Conservation (phyloP, 495 filamentous ascomycete genomes). For the Elaphomyces granulatus region DNA sequence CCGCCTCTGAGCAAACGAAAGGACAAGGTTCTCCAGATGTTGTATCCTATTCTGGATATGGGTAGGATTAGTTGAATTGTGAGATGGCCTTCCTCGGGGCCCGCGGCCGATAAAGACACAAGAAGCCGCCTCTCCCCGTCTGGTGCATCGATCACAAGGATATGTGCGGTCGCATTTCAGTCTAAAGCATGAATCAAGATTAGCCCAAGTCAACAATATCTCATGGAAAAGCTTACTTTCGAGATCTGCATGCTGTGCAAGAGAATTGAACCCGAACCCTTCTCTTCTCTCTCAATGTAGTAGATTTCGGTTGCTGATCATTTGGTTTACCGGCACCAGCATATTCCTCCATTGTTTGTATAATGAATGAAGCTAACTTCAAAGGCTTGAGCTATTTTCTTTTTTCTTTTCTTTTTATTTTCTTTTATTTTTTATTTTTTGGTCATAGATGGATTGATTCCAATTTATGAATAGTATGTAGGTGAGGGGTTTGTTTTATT, state of each 20-base stretch:
- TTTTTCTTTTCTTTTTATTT: too few relatives aligned
- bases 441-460: too few relatives aligned
- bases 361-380: too few relatives aligned
- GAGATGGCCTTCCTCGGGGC: conserved; percentile 19
- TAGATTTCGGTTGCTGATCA: too few relatives aligned
- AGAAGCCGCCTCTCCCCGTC: conserved; percentile 26
- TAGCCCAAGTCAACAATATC: conserved; percentile 1
- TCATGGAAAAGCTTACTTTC: conserved; percentile 30
- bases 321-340: too few relatives aligned
- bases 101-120: conserved; percentile 32
- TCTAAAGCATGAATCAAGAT: conserved; percentile 14
- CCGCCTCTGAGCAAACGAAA: conserved; percentile 30
- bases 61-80: conserved; percentile 18
- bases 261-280: conserved; percentile 39
- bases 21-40: conserved; percentile 38
- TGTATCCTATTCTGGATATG: conserved; percentile 34
- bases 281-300: too few relatives aligned
- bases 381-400: too few relatives aligned
- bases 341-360: too few relatives aligned
- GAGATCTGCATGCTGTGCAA: conserved; percentile 36
- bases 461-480: too few relatives aligned
- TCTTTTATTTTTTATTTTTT: too few relatives aligned
- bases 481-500: too few relatives aligned
- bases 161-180: conserved; percentile 38
- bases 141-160: conserved; percentile 36